Evolutionary conservation across 139 green algal genomes (phyloP), one percentile per base, ranked within the genome.

Genomic region (Yamagishiella unicocca): DNA sequence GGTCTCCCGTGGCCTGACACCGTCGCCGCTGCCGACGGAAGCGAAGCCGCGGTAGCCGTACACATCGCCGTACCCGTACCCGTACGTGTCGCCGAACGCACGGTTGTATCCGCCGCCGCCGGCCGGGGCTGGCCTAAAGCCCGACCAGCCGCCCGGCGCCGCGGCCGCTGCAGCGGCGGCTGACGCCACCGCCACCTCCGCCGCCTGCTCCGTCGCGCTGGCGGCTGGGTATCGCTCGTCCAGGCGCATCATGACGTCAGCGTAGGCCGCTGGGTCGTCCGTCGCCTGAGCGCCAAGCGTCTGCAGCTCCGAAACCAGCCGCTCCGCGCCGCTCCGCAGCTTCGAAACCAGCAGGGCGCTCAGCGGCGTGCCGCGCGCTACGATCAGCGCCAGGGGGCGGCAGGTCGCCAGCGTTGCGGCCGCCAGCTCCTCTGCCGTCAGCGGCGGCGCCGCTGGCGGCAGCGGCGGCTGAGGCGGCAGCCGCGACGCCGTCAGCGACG

Each of bases 351-450:
- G 7, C 33, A 37, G 46, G 33, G 21, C 10, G 50, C 75, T 70
- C n/a, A 83, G 53, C 0, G 75, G 33, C 1, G 50, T 53, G 33
- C 75, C 75, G 33, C 75, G 75, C 50, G 75, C 53, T 50, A 83
- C 75, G 43, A 83, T 64, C 50, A 83, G 50, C 17, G 50, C 24
- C 75, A 83, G 75, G 2, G 43, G 22, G 5, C 75, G 50, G 31
- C 75, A 83, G 8, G 33, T 6, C 8, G 37, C 31, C 46, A 83
- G 43, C 75, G 35, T 50, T 33, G 75, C 46, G 6, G 46, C 75
- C 46, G 75, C 27, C 46, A 83, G 75, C 75, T 83, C 75, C 33
- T 83, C 75, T 0, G 50, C 29, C 8, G 75, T 35, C 46, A 83
- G 50, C 14, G 75, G 75, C 19, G 75, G 50, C n/a, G n/a, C n/a